Evolutionary conservation across 2,329 filamentous ascomycete species (phyloP).

Genomic region (Neonectria faginata): DNA sequence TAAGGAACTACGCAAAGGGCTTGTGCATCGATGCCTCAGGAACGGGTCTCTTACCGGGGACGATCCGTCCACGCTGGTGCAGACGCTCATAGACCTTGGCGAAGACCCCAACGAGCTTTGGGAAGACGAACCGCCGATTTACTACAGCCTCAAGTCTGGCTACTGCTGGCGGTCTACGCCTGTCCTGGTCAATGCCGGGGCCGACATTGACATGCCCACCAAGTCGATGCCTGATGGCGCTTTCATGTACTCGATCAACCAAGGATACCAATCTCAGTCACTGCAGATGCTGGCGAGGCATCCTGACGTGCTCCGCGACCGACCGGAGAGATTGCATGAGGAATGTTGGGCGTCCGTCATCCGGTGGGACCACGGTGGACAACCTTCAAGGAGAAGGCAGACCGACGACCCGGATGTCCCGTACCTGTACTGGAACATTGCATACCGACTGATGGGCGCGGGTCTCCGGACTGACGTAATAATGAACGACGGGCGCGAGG

Average conservation of each 20-base stretch:
- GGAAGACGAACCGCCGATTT: conserved; percentile 42
- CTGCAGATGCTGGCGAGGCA: conserved; percentile 44
- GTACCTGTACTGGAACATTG: conserved; percentile 44
- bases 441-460: conserved; percentile 38
- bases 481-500: conserved; percentile 33
- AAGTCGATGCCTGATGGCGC: conserved; percentile 44
- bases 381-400: conserved; percentile 9
- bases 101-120: conserved; percentile 45
- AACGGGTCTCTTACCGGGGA: conserved; percentile 39
- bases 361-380: conserved; percentile 27
- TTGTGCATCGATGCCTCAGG: conserved; percentile 41
- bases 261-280: conserved; percentile 43
- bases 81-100: conserved; percentile 41
- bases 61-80: conserved; percentile 42
- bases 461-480: conserved; percentile 43
- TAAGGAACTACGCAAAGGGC: conserved; percentile 37
- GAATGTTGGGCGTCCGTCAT: conserved; percentile 44
- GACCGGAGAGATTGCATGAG: conserved; percentile 37
- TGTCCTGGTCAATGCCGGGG: conserved; percentile 42
- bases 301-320: conserved; percentile 35
- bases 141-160: conserved; percentile 44
- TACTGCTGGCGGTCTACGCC: conserved; percentile 46
- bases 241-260: conserved; percentile 44
- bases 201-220: conserved; percentile 42
- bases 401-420: conserved; percentile 24